phyloP scores from a whole-genome alignment of 169 alveolate genomes.

The Plasmodium malariae region DNA sequence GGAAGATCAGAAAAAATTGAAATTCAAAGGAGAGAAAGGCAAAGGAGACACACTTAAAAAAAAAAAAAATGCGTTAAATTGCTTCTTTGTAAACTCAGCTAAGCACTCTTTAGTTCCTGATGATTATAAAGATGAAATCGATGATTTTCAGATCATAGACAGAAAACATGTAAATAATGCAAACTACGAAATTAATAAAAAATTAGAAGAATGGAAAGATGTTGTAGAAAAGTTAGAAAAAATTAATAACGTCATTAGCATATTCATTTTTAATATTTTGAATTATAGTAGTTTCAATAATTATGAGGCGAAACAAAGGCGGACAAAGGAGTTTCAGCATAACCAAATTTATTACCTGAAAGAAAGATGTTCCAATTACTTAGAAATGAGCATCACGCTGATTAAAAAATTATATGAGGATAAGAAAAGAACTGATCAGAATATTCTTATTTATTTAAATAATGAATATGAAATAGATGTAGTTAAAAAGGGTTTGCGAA shows the following conservation, averaged over 20 bases:
- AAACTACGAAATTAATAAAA: constrained; percentile 5
- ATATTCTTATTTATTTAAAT: constrained; percentile 65
- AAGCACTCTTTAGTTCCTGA: constrained; percentile 27
- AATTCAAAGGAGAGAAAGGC: background rate
- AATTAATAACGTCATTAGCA: constrained; percentile 28
- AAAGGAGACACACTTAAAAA: background rate
- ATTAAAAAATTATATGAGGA: constrained; percentile 30
- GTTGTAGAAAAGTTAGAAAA: constrained; percentile 24
- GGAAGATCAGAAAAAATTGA: background rate
- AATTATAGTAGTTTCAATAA: constrained; percentile 9
- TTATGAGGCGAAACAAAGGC: background rate
- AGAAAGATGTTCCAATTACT: constrained; percentile 62
- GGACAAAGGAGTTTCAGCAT: background rate
- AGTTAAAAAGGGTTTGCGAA: constrained; percentile 38
- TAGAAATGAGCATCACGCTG: constrained; percentile 39
- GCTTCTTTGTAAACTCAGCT: constrained; percentile 21
- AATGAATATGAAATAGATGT: constrained; percentile 70
- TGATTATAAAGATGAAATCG: constrained; percentile 6
- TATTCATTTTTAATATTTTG: constrained; percentile 55
- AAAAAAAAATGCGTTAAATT: constrained; percentile 17
- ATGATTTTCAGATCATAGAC: background rate
- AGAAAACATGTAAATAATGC: background rate
- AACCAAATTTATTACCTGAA: constrained; percentile 52
- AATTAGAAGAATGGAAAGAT: constrained; percentile 61
- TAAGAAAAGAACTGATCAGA: constrained; percentile 30